Base-by-base conservation (phyloP, 139 green algal genomes). In the Chlamydomonas schloesseri region DNA sequence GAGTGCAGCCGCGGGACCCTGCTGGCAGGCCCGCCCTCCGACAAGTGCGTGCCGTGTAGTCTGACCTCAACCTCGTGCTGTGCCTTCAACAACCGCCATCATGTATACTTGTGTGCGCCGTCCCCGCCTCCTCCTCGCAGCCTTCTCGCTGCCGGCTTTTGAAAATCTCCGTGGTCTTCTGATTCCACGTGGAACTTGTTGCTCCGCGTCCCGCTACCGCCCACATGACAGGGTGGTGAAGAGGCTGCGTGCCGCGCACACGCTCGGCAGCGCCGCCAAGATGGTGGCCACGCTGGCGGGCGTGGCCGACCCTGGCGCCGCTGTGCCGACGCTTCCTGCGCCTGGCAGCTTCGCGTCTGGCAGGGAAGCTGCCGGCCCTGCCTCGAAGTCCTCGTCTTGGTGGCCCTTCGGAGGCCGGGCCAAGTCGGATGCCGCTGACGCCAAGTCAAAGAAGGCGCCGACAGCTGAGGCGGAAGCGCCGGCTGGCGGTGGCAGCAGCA, bases 261-360 rank as follows among this genome's bases (percentile, higher is more conserved):
- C 47, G 20, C 53, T 87, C 53, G 81, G 79, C 31, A 55, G 37
- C 31, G 79, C 79, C 18, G 79, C 79, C 47, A 76, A 76, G 68
- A 47, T 85, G 24, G 67, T 85, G 21, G 79, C 79, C 9, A 76
- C 67, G 15, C 79, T 85, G 47, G 79, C 79, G 15, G 79, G 79
- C 29, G 79, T 85, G 11, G 31, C 18, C 8, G 65, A 84, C 20
- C 65, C 64, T 29, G 34, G 31, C 65, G 65, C 14, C 20, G 26
- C 64, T 2, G n/a, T 33, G 29, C 60, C 67, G 17, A 33, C 24
- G 15, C 46, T 50, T 10, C 24, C 31, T 0, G 15, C 67, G 47
- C 10, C n/a, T 10, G 36, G 13, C 21, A 11, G 14, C 42, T 14
- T 10, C 15, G 47, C 47, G 31, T 0, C 29, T 8, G 42, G 42